A percentile compares a stretch with the other conserved stretches of the same genome.
phyloP scores from a whole-genome alignment of 192 early-diverging fungal genomes.

The Rhizoclosmatium sp. region DNA sequence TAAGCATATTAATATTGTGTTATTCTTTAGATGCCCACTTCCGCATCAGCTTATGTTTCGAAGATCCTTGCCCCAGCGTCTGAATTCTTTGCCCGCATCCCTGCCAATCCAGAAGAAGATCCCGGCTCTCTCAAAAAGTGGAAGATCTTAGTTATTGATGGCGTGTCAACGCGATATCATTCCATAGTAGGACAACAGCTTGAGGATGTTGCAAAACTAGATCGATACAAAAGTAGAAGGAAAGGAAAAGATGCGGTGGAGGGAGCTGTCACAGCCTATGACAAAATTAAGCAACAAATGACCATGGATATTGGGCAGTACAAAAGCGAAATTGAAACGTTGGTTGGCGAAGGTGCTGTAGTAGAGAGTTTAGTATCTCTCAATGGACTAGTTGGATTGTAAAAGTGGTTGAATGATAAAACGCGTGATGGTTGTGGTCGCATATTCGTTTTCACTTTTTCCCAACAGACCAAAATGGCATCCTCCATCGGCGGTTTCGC shows the following conservation, averaged over 20 bases:
- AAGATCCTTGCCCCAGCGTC: conserved; percentile 31
- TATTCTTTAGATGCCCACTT: conserved; percentile 16
- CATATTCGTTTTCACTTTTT: conserved; percentile 24
- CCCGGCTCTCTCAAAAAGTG: not conserved
- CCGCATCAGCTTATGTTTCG: conserved; percentile 28
- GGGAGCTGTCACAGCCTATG: conserved; percentile 20
- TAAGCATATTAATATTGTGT: not conserved
- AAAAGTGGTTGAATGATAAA: not conserved
- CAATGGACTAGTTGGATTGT: not conserved
- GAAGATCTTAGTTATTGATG: conserved; percentile 21
- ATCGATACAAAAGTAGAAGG: conserved; percentile 17
- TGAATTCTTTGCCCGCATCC: conserved; percentile 1
- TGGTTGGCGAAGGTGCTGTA: not conserved
- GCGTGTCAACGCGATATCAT: conserved; percentile 11
- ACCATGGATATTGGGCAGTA: conserved; percentile 25
- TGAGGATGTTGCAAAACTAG: conserved; percentile 31
- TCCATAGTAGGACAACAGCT: conserved; percentile 25
- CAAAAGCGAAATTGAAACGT: not conserved
- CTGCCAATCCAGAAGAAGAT: not conserved
- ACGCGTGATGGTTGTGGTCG: not conserved
- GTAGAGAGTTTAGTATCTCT: not conserved
- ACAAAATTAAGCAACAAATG: conserved; percentile 29
- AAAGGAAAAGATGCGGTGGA: not conserved
- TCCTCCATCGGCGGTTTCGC: conserved; percentile 30
- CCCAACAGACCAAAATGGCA: conserved; percentile 5